These are phyloP conservation scores for Escallonia herrerae DNA, from an alignment of 129 eudicot genomes.

Conservation along the genomic window DNA sequence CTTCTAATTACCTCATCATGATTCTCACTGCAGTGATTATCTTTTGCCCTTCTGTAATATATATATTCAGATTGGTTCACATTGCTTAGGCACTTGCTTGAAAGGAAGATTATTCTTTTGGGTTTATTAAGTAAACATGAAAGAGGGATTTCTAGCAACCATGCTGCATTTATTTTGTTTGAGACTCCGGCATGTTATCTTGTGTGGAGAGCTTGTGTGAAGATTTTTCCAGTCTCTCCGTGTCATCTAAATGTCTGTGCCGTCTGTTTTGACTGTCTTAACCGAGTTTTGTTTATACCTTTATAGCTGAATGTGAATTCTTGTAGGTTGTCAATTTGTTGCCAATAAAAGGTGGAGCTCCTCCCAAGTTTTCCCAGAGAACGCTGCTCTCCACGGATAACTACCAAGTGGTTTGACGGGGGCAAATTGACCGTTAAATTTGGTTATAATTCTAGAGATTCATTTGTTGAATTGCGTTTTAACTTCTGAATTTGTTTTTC, in stretches of 20 bases:
- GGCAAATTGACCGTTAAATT: not conserved
- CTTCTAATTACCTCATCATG: too few species aligned
- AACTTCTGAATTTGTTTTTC: not conserved
- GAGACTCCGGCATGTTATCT: not conserved
- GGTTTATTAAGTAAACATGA: not conserved
- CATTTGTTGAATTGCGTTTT: too few species aligned
- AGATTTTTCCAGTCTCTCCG: not conserved
- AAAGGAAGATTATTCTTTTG: not conserved
- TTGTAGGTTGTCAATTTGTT: slow-evolving; percentile 65
- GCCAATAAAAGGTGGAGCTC: slow-evolving; percentile 72
- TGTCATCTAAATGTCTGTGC: not conserved
- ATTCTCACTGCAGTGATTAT: too few species aligned
- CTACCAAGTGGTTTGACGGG: slow-evolving; percentile 63
- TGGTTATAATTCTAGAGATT: too few species aligned
- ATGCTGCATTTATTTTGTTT: not conserved
- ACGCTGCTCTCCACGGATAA: slow-evolving; percentile 59
- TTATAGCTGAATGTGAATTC: not conserved
- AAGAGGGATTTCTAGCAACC: not conserved
- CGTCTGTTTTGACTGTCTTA: not conserved
- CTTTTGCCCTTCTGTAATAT: too few species aligned
- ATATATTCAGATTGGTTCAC: too few species aligned
- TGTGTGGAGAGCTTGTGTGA: too few species aligned
- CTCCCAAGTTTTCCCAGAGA: slow-evolving; percentile 84
- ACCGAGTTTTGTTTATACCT: not conserved
- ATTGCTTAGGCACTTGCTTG: not conserved